Base-by-base conservation (phyloP, 2,329 filamentous ascomycete genomes). In the Corniculantispora saksenae region DNA sequence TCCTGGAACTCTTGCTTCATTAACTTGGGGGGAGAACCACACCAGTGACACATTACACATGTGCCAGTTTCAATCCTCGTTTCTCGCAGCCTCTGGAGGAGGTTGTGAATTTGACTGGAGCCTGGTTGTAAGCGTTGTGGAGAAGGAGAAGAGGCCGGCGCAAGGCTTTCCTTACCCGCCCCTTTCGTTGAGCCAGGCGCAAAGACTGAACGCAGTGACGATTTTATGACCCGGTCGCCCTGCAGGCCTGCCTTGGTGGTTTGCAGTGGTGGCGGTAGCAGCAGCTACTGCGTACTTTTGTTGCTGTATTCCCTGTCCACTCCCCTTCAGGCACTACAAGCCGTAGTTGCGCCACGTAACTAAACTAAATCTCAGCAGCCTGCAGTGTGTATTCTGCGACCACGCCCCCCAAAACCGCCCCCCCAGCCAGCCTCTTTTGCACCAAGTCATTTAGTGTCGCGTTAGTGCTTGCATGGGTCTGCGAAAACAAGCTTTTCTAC, bases 401-500 rank as follows among this genome's bases (percentile, higher is more conserved):
- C 45, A 51, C 58, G 7, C 58, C 58, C 57, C 45, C 29, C 29
- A n/a, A n/a, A n/a, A n/a, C n/a, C n/a, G n/a, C 21, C 19, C 43
- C 58, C 13, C 17, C 35, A 23, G 43, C 25, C 12, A 27, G 35
- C 32, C 35, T 38, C 35, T 38, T 38, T 13, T n/a, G 35, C 35
- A 38, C 35, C 35, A 38, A 38, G 17, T 21, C 32, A 35, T 40
- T 53, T 61, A 53, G 47, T 29, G 32, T 13, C 23, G 47, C 32
- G 15, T 27, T 61, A 53, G 58, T 19, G 47, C 58, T 61, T 61
- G 47, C 23, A 61, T 61, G 58, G 40, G 58, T 40, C 48, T 51
- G 10, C 32, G 29, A 53, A 61, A 61, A 53, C 58, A 61, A 61
- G 58, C 58, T 61, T 61, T 61, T 29, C 35, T 21, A 61, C 23